Evolutionary conservation across 768 basidiomycete species (phyloP).

Genomic region (Rhodotorula diobovata): DNA sequence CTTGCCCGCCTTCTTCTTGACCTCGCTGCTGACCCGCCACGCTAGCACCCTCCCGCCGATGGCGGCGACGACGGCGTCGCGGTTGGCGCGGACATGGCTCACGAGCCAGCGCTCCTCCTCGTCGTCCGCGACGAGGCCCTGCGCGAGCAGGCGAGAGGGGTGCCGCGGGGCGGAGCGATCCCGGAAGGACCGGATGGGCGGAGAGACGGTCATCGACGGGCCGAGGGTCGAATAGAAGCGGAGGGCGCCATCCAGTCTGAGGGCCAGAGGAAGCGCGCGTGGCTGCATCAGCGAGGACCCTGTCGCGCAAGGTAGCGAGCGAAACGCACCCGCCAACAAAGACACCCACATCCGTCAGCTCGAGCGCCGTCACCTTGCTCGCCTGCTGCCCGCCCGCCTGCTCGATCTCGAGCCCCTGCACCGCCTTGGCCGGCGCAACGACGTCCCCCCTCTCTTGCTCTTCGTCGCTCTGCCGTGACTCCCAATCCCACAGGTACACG

Average conservation of each 20-base stretch:
- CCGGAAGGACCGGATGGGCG: conserved; percentile 25
- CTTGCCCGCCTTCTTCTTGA: conserved; percentile 18
- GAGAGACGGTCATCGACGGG: background rate
- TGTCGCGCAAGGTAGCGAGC: background rate
- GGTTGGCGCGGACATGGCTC: conserved; percentile 12
- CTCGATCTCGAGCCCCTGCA: conserved; percentile 16
- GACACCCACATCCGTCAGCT: conserved; percentile 9
- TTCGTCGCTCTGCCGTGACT: background rate
- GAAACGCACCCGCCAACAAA: conserved; percentile 31
- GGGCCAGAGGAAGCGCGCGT: too few species aligned
- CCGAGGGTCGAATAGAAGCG: conserved; percentile 34
- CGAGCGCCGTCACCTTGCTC: conserved; percentile 31
- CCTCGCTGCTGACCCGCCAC: conserved; percentile 18
- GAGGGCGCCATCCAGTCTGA: conserved; percentile 33
- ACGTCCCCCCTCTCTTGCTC: conserved; percentile 7
- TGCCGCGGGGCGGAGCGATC: conserved; percentile 27
- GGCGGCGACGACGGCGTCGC: conserved; percentile 32
- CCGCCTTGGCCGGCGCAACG: conserved; percentile 1
- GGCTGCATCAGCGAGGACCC: too few species aligned
- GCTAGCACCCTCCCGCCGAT: conserved; percentile 28
- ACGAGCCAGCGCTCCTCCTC: conserved; percentile 38
- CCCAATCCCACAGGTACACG: conserved; percentile 35
- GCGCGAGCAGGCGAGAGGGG: conserved; percentile 16
- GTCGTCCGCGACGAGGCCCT: conserved; percentile 10
- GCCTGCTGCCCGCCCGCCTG: conserved; percentile 14